Percentiles rank a stretch among this genome's conserved stretches.
These are phyloP conservation scores for Paraphoma chrysanthemicola DNA, from an alignment of 2,329 filamentous ascomycete species.

Conservation along the genomic window DNA sequence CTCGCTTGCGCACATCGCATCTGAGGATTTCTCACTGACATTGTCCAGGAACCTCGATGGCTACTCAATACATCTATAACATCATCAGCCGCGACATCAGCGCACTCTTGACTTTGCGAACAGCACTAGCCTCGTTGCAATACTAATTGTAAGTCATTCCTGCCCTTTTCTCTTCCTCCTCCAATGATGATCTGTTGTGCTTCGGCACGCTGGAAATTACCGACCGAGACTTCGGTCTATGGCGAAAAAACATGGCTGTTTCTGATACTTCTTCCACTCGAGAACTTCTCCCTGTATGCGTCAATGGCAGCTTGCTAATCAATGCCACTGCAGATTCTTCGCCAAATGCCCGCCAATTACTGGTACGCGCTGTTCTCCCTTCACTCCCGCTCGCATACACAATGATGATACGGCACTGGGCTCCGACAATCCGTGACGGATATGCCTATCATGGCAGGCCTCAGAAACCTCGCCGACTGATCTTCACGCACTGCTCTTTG, in stretches of 20 bases:
- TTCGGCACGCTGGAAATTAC: conserved; percentile 55
- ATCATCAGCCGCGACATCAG: not conserved
- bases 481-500: conserved; percentile 24
- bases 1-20: not conserved
- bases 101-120: not conserved
- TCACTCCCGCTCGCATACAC: conserved; percentile 19
- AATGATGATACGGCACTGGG: conserved; percentile 97
- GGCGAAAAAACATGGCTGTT: conserved; percentile 52
- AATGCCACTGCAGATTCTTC: not conserved
- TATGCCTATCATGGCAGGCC: conserved; percentile 93
- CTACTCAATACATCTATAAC: not conserved
- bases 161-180: conserved; percentile 3
- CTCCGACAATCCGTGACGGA: conserved; percentile 88
- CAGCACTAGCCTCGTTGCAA: not conserved
- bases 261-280: conserved; percentile 41
- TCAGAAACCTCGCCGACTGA: conserved; percentile 99
- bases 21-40: conserved; percentile 20
- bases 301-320: conserved; percentile 22
- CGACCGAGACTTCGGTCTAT: conserved; percentile 50
- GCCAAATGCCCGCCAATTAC: not conserved
- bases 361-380: conserved; percentile 35
- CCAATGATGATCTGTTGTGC: conserved; percentile 50
- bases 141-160: conserved; percentile 6
- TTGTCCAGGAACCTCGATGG: conserved; percentile 2
- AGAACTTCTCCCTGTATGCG: conserved; percentile 9